Evolutionary conservation across 345 rosid species (phyloP), one percentile per base, ranked within the genome.

Genomic region (Nasturtium officinale): DNA sequence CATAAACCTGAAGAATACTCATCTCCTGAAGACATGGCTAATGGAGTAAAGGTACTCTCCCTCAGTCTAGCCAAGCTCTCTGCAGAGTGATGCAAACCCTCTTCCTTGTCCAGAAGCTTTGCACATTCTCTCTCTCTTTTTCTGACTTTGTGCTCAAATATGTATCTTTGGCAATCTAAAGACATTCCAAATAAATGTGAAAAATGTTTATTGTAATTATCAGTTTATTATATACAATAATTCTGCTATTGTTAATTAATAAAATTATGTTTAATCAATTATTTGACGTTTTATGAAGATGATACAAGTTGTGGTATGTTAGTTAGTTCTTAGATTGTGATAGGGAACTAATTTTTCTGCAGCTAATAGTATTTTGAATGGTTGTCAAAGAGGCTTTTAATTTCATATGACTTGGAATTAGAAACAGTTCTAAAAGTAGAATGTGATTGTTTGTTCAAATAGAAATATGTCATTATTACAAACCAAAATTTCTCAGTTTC

Each of bases 1-100:
- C 98, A 94, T 82, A 94, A 84, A 71, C 97, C 97, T 48, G 98
- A 91, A 83, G 98, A 89, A 77, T 84, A 77, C 69, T 85, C 97
- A 23, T 83, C 95, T 21, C 76, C 67, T 38, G 70, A 84, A 71
- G 91, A 89, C 72, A 82, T 94, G 61, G 82, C 83, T 25, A 94
- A 90, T 70, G 98, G 97, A 62, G 95, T 94, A 12, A 89, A 82
- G 79, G 94, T 85, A 43, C 81, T 94, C 65, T 89, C 98, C 3
- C 77, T 90, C 57, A 81, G 90, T 20, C 83, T 94, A 0, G 95
- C 92, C 53, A 87, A 89, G 86, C 81, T 91, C 72, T 89, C 96
- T 7, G 59, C 74, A 65, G 32, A 74, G 32, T 84, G 77, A 84
- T 38, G 13, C 63, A 32, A 53, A 64, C 46, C 66, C 62, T 57